phyloP scores from a whole-genome alignment of 495 filamentous ascomycete species.

The Penicillium cataractarum region DNA sequence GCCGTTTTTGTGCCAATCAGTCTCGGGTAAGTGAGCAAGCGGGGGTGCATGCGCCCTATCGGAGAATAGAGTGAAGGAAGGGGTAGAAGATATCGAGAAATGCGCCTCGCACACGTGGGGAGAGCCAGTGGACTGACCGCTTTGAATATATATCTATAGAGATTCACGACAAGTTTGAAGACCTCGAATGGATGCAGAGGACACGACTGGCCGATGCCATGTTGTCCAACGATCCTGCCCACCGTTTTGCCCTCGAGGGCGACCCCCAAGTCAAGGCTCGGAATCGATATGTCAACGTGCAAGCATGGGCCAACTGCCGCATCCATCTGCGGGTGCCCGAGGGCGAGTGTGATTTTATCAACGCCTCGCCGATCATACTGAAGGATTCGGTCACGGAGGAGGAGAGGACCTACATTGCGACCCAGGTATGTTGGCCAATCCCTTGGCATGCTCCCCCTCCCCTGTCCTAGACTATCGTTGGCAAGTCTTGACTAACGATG shows the following conservation, averaged over 20 bases:
- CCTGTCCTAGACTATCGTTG: neutral
- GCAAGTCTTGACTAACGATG: slow-evolving; percentile 8
- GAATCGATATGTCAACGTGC: slow-evolving; percentile 85
- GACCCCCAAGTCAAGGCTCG: slow-evolving; percentile 55
- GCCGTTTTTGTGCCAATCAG: slow-evolving; percentile 48
- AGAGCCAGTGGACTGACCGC: slow-evolving; percentile 26
- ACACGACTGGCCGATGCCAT: slow-evolving; percentile 40
- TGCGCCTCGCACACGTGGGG: slow-evolving; percentile 21
- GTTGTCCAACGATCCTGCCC: slow-evolving; percentile 42
- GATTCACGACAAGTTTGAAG: slow-evolving; percentile 52
- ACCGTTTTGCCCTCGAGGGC: slow-evolving; percentile 55
- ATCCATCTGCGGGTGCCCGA: slow-evolving; percentile 81
- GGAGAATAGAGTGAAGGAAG: slow-evolving; percentile 19
- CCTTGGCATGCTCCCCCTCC: slow-evolving; percentile 22
- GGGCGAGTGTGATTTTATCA: slow-evolving; percentile 88
- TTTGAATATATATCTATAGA: slow-evolving; percentile 32
- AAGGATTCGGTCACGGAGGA: slow-evolving; percentile 55
- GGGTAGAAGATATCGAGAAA: neutral
- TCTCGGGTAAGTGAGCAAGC: slow-evolving; percentile 40
- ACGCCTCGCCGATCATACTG: slow-evolving; percentile 85
- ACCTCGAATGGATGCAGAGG: slow-evolving; percentile 52
- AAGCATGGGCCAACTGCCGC: slow-evolving; percentile 83
- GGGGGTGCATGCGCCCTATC: slow-evolving; percentile 23
- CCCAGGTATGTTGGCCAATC: slow-evolving; percentile 54
- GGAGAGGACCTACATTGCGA: slow-evolving; percentile 66